Percentiles rank a stretch among this genome's conserved stretches.
These are phyloP conservation scores for Phaeomoniella chlamydospora DNA, from an alignment of 2,329 filamentous ascomycete species.

Conservation along the genomic window DNA sequence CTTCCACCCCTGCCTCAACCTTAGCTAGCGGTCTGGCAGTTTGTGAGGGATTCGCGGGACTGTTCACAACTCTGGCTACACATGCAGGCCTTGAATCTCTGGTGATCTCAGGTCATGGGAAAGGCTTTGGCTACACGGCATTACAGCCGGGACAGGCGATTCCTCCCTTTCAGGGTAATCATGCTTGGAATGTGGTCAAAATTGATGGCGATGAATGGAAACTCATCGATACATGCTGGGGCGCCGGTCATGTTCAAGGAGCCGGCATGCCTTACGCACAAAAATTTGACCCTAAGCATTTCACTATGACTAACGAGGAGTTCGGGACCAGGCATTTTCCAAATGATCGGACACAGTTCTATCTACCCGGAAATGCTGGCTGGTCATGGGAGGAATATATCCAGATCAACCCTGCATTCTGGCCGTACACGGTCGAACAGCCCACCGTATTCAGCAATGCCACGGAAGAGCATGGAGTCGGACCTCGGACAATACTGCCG, in stretches of 20 bases:
- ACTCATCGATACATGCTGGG: constrained; percentile 85
- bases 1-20: constrained; percentile 56
- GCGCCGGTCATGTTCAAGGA: constrained; percentile 55
- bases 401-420: constrained; percentile 38
- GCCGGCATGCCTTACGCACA: constrained; percentile 46
- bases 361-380: constrained; percentile 54
- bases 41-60: constrained; percentile 77
- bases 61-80: constrained; percentile 65
- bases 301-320: constrained; percentile 55
- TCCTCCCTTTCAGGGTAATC: constrained; percentile 50
- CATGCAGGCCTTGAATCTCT: constrained; percentile 67
- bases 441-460: constrained; percentile 32
- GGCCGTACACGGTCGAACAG: constrained; percentile 25
- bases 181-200: constrained; percentile 87
- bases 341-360: constrained; percentile 51
- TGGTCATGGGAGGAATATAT: constrained; percentile 74
- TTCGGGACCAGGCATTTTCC: constrained; percentile 78
- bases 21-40: constrained; percentile 69
- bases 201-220: constrained; percentile 87
- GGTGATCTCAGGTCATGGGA: constrained; percentile 66
- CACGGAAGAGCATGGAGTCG: constrained; percentile 35
- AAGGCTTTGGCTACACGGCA: constrained; percentile 61
- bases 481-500: constrained; percentile 47
- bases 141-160: constrained; percentile 49
- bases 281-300: constrained; percentile 48